These are phyloP conservation scores for Silene coronaria DNA, from an alignment of 179 eudicot genomes.

Conservation along the genomic window DNA sequence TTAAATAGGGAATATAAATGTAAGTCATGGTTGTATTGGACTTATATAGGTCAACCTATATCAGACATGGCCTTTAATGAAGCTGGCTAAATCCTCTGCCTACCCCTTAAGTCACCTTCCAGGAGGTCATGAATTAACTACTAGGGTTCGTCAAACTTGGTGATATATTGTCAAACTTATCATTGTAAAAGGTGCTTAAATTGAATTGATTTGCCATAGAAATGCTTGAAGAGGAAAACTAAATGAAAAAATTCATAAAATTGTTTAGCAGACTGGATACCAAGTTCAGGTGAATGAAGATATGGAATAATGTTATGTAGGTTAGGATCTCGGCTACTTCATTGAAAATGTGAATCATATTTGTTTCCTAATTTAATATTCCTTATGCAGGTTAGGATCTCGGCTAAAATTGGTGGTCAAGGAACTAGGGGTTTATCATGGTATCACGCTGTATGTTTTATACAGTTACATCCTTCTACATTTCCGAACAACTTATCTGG, in stretches of 20 bases:
- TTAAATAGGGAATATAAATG: no score
- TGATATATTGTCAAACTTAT: no score
- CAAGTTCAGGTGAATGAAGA: neutral
- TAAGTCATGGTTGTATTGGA: no score
- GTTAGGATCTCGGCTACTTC: no score
- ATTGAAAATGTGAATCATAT: neutral
- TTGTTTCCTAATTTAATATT: neutral
- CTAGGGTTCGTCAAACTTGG: no score
- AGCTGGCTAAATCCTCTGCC: no score
- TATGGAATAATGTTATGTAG: neutral
- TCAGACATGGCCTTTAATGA: no score
- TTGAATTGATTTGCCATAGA: no score
- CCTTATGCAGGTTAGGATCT: conserved; percentile 66
- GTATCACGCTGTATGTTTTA: conserved; percentile 85
- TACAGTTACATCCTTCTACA: conserved; percentile 47
- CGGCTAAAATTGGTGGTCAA: conserved; percentile 72
- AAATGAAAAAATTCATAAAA: neutral
- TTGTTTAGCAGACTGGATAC: neutral
- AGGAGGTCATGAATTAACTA: no score
- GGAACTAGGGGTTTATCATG: conserved; percentile 65
- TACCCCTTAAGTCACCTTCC: no score
- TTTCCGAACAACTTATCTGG: conserved; percentile 59
- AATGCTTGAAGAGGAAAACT: neutral
- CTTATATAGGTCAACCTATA: no score
- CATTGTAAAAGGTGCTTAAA: no score